A percentile compares a stretch with the other conserved stretches of the same genome.
Conservation (phyloP, 805 yeast genomes). For the Myxozyma mucilagina region DNA sequence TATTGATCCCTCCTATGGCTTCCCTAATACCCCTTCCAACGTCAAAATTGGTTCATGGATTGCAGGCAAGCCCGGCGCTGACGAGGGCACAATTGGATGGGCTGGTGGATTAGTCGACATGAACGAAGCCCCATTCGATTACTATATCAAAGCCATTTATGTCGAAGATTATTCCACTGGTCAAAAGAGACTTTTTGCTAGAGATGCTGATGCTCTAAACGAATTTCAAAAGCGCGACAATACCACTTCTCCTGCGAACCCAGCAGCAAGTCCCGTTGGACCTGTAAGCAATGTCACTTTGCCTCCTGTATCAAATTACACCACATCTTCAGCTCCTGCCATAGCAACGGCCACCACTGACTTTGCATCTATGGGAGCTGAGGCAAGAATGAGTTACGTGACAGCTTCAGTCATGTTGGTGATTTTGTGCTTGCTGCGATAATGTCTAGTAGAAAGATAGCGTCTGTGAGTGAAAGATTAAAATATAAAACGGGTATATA, state of each 20-base stretch:
- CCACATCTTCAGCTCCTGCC: not conserved
- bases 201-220: not conserved
- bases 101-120: conserved; percentile 74
- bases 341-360: not conserved
- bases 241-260: not conserved
- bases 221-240: not conserved
- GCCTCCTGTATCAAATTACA: not conserved
- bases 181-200: conserved; percentile 42
- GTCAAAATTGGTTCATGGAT: conserved; percentile 62
- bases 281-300: conserved; percentile 3
- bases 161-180: conserved; percentile 53
- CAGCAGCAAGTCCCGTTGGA: conserved; percentile 7
- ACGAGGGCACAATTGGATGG: conserved; percentile 67
- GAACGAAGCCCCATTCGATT: conserved; percentile 57
- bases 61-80: conserved; percentile 52
- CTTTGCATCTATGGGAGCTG: not conserved
- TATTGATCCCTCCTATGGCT: conserved; percentile 50
- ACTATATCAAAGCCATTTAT: conserved; percentile 58
- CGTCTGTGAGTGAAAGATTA: too few relatives aligned
- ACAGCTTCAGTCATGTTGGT: not conserved
- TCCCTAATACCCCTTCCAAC: conserved; percentile 84
- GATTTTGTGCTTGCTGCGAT: not conserved
- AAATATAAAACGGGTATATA: too few relatives aligned
- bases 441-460: too few relatives aligned
- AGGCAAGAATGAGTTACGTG: not conserved